Evolutionary conservation across 2,329 filamentous ascomycete species (phyloP).

Genomic region (Claviceps paspali): DNA sequence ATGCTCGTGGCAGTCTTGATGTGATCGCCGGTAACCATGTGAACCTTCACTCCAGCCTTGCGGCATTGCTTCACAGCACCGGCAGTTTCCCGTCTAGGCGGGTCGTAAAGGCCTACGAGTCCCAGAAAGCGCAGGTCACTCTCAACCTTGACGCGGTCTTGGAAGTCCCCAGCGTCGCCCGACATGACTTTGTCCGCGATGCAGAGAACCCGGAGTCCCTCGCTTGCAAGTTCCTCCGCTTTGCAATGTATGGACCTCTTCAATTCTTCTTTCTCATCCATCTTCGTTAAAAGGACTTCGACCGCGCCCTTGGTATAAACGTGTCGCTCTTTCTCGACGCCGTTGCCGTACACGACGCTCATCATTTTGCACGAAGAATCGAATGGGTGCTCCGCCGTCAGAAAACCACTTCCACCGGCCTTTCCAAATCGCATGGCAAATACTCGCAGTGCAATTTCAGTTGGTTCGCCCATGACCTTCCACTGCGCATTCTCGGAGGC

Average conservation of each 20-base stretch:
- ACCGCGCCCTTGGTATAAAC: slow-evolving; percentile 45
- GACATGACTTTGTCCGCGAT: slow-evolving; percentile 38
- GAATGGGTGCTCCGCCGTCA: slow-evolving; percentile 54
- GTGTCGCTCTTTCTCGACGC: slow-evolving; percentile 18
- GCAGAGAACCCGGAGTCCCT: slow-evolving; percentile 55
- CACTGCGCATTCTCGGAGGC: slow-evolving; percentile 30
- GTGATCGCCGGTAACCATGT: slow-evolving; percentile 58
- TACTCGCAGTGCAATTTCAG: slow-evolving; percentile 60
- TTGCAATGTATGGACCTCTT: slow-evolving; percentile 31
- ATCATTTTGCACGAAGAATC: slow-evolving; percentile 62
- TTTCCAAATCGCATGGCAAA: slow-evolving; percentile 53
- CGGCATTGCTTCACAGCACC: slow-evolving; percentile 44
- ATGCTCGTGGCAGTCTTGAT: slow-evolving; percentile 53
- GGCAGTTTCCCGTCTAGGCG: slow-evolving; percentile 51
- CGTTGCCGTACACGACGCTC: slow-evolving; percentile 47
- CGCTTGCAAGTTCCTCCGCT: slow-evolving; percentile 41
- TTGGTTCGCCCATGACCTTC: slow-evolving; percentile 50
- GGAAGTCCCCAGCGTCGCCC: slow-evolving; percentile 18
- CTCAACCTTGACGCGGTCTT: slow-evolving; percentile 40
- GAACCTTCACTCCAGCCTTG: slow-evolving; percentile 46
- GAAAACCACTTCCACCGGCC: slow-evolving; percentile 26
- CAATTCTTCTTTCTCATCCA: slow-evolving; percentile 30
- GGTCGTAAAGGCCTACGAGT: slow-evolving; percentile 57
- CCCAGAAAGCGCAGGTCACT: slow-evolving; percentile 47
- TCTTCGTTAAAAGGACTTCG: slow-evolving; percentile 38